Percentiles rank a stretch among this genome's conserved stretches.
phyloP scores from a whole-genome alignment of 768 basidiomycete species.

The Lyophyllum decastes region DNA sequence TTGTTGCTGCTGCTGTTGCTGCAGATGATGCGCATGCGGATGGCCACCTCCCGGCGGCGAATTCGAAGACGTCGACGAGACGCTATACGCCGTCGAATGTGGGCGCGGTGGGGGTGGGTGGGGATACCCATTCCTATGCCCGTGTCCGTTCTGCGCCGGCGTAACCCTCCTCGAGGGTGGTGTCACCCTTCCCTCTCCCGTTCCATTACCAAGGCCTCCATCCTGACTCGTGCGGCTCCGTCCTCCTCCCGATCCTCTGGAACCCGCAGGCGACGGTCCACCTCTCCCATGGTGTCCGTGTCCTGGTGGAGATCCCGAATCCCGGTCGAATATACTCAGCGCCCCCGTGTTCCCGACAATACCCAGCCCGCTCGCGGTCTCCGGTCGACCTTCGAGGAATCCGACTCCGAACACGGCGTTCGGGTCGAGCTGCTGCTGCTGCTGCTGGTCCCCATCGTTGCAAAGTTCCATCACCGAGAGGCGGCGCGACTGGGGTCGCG shows the following conservation, averaged over 20 bases:
- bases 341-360: constrained; percentile 49
- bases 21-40: constrained; percentile 17
- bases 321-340: constrained; percentile 53
- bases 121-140: background rate
- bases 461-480: constrained; percentile 89
- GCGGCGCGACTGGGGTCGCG: constrained; percentile 76
- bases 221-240: background rate
- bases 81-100: constrained; percentile 36
- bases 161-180: constrained; percentile 12
- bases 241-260: background rate
- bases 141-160: background rate
- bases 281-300: constrained; percentile 25
- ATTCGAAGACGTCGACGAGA: constrained; percentile 22
- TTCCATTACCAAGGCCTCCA: background rate
- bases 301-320: constrained; percentile 13
- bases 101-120: constrained; percentile 29
- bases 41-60: constrained; percentile 14
- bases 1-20: constrained; percentile 28
- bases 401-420: constrained; percentile 9
- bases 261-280: constrained; percentile 5
- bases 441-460: constrained; percentile 50
- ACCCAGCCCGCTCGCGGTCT: constrained; percentile 38
- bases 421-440: background rate
- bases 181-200: background rate
- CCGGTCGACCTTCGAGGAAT: constrained; percentile 31